Conservation (phyloP, 805 yeast genomes). For the Zygoascus ofunaensis region DNA sequence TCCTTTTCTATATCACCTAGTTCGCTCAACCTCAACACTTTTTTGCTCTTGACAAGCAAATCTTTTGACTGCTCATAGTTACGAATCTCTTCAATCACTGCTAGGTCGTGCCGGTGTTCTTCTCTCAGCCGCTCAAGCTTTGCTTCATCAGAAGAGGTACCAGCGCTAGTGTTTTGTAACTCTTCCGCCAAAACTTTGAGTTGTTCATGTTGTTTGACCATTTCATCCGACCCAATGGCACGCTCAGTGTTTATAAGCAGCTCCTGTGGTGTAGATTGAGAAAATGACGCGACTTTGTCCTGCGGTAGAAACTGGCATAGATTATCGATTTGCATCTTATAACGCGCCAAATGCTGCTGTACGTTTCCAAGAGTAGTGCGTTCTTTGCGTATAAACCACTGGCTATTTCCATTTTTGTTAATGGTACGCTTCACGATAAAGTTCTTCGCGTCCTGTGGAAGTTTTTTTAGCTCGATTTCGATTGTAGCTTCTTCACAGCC, state of each 20-base stretch:
- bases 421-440: constrained; percentile 29
- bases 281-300: constrained; percentile 89
- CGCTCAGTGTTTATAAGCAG: constrained; percentile 70
- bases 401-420: constrained; percentile 25
- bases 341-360: constrained; percentile 35
- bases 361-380: constrained; percentile 32
- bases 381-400: constrained; percentile 24
- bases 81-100: not conserved
- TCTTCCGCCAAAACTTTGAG: constrained; percentile 44
- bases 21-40: constrained; percentile 17
- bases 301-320: constrained; percentile 93
- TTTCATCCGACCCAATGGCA: constrained; percentile 57
- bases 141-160: constrained; percentile 35
- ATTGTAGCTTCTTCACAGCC: constrained; percentile 43
- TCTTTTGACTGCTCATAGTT: constrained; percentile 5
- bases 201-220: constrained; percentile 47
- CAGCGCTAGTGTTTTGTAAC: constrained; percentile 33
- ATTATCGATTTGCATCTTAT: constrained; percentile 81
- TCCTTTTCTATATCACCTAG: not conserved
- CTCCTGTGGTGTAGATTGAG: constrained; percentile 66
- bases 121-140: constrained; percentile 2
- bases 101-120: constrained; percentile 1
- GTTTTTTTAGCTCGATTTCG: constrained; percentile 42
- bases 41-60: constrained; percentile 23
- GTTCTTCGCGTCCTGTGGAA: constrained; percentile 22